Evolutionary conservation across 345 rosid species (phyloP).

Genomic region (Arabidopsis thaliana): TAIR10.1 NC_003070.9:29433001-29433500

Average conservation of each 20-base stretch:
- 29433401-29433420: conserved; percentile 92
- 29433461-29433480: conserved; percentile 46
- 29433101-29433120: conserved; percentile 29
- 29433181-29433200: conserved; percentile 75
- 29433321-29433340: conserved; percentile 92
- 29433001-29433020: conserved; percentile 44
- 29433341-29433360: neutral
- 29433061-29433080: conserved; percentile 50
- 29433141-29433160: conserved; percentile 38
- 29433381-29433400: neutral
- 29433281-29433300: conserved; percentile 80
- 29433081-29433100: conserved; percentile 47
- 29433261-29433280: conserved; percentile 75
- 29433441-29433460: conserved; percentile 69
- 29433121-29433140: conserved; percentile 26
- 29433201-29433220: conserved; percentile 95
- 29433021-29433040: conserved; percentile 47
- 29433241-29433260: conserved; percentile 91
- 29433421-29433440: conserved; percentile 84
- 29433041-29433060: conserved; percentile 44
- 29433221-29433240: conserved; percentile 86
- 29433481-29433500: conserved; percentile 74
- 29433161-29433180: conserved; percentile 48
- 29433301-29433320: conserved; percentile 71
- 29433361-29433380: neutral